Evolutionary conservation across 768 basidiomycete genomes (phyloP).

Genomic region (Tricholoma saponaceum): DNA sequence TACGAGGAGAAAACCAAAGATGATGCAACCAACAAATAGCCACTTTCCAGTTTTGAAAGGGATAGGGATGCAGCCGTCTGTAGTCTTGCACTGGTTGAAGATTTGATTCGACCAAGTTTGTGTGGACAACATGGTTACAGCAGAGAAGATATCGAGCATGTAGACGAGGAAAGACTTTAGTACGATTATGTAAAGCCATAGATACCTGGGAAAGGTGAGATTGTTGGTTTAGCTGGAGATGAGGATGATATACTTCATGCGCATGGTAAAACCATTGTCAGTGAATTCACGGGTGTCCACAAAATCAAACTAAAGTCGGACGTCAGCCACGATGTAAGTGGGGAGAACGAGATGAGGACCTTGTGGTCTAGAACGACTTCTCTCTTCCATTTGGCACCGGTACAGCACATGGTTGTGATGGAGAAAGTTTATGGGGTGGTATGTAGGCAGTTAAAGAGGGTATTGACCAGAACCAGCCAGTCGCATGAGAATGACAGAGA

Average conservation of each 20-base stretch:
- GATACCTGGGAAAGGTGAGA: conserved; percentile 52
- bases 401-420: conserved; percentile 28
- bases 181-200: conserved; percentile 89
- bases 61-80: conserved; percentile 75
- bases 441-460: conserved; percentile 15
- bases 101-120: conserved; percentile 90
- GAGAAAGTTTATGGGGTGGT: no score
- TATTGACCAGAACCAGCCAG: conserved; percentile 45
- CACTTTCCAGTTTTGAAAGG: conserved; percentile 89
- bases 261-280: conserved; percentile 82
- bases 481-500: conserved; percentile 33
- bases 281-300: conserved; percentile 91
- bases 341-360: conserved; percentile 37
- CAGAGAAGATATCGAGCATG: conserved; percentile 96
- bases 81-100: conserved; percentile 63
- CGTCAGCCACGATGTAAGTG: conserved; percentile 20
- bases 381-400: conserved; percentile 88
- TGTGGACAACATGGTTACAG: conserved; percentile 93
- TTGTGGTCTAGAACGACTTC: conserved; percentile 98
- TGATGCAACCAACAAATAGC: conserved; percentile 98
- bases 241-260: conserved; percentile 62
- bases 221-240: background rate
- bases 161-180: conserved; percentile 97
- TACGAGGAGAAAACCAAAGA: conserved; percentile 94
- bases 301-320: conserved; percentile 80